Evolutionary conservation across 2,329 filamentous ascomycete genomes (phyloP).

Genomic region (Parascedosporium putredinis): DNA sequence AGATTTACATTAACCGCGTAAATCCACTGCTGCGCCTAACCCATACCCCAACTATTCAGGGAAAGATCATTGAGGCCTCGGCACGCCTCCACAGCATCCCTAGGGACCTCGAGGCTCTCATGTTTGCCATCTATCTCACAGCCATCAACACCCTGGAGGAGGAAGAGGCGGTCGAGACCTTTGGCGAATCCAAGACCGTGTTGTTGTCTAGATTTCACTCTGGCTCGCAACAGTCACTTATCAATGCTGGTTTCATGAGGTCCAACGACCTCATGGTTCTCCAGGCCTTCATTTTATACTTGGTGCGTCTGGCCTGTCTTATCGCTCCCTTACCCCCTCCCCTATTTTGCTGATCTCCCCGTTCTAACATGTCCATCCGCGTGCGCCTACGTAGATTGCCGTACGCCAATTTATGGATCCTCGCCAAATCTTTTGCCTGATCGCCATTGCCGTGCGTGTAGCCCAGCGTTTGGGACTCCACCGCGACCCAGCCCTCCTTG

Average conservation of each 20-base stretch:
- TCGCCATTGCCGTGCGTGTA: conserved; percentile 56
- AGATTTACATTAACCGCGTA: conserved; percentile 59
- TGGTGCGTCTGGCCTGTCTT: conserved; percentile 31
- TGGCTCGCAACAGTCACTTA: conserved; percentile 53
- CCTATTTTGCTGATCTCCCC: background rate
- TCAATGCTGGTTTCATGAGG: conserved; percentile 57
- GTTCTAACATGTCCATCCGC: too few species aligned
- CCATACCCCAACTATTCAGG: conserved; percentile 55
- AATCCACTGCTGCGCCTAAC: conserved; percentile 60
- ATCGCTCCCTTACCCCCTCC: background rate
- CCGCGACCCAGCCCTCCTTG: conserved; percentile 45
- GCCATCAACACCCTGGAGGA: conserved; percentile 49
- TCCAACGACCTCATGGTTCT: conserved; percentile 54
- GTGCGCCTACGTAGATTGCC: too few species aligned
- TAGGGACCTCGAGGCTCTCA: conserved; percentile 51
- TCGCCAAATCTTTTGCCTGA: conserved; percentile 33
- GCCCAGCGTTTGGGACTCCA: conserved; percentile 61
- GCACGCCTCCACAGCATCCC: conserved; percentile 42
- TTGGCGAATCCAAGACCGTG: conserved; percentile 40
- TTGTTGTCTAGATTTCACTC: conserved; percentile 43
- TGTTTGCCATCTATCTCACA: conserved; percentile 56
- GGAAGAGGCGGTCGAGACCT: conserved; percentile 40
- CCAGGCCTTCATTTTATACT: conserved; percentile 57
- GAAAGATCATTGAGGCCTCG: conserved; percentile 52
- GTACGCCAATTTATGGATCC: conserved; percentile 51